Base-by-base conservation (phyloP, 2,329 filamentous ascomycete species). In the Diaporthe citriasiana region DNA sequence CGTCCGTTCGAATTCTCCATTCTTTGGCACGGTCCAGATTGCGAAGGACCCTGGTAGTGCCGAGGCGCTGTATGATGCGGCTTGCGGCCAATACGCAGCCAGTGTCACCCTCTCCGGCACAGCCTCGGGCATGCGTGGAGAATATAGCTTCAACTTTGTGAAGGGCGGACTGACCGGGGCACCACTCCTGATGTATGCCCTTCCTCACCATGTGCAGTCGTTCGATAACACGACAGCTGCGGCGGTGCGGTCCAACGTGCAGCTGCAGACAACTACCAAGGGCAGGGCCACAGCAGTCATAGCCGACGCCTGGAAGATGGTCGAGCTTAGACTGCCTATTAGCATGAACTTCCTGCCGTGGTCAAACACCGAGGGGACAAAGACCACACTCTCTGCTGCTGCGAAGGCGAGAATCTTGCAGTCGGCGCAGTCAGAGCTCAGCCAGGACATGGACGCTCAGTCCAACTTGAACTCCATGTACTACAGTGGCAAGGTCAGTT, bases 391-490 rank as follows among this genome's bases (percentile, higher is more conserved):
- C 79, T 87, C 87, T 12, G 79, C 84, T 1, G 83, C 85, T n/a
- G 89, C 91, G 1, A 90, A 92, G 77, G 81, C 86, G 3, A 84
- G 86, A 2, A 93, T 97, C 72, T 84, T 85, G 47, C 85, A 88
- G 1, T 86, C 92, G 12, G 93, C 94, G 1, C 86, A 88, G n/a
- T 88, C 87, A 27, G 97, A 99, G 81, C 85, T 97, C 0, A 88
- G 90, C 0, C 92, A 97, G 82, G 89, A 95, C 80, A 94, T 98
- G 82, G 82, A 86, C n/a, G 85, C 85, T 0, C 92, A 97, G 79
- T 91, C 91, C 7, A 90, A 97, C 76, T 85, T 94, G 47, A 90
- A 96, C 80, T 97, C 95, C 50, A 95, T 98, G 91, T 98, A 98
- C 83, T 98, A 93, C 82, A 94, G 93, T 78, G 97, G 97, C 78